These are phyloP conservation scores for Saccharomyces uvarum DNA, from an alignment of 1,139 yeast species.

Conservation along the genomic window DNA sequence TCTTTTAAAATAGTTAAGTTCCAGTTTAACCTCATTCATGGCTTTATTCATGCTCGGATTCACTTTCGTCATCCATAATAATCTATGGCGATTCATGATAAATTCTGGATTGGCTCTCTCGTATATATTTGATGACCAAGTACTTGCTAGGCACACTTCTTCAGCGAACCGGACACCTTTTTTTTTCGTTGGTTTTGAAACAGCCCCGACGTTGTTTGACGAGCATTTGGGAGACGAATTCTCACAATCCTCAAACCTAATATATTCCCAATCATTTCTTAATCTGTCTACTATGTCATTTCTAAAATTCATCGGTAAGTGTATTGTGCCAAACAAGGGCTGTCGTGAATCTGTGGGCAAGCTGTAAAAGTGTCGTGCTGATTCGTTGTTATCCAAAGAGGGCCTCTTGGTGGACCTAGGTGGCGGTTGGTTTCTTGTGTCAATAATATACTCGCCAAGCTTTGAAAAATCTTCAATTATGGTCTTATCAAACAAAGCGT, in stretches of 20 bases:
- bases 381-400: constrained; percentile 5
- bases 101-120: constrained; percentile 22
- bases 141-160: constrained; percentile 18
- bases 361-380: not conserved
- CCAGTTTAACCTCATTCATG: constrained; percentile 18
- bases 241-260: constrained; percentile 1
- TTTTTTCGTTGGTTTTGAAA: not conserved
- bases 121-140: constrained; percentile 23
- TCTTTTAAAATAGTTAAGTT: constrained; percentile 27
- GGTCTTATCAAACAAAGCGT: constrained; percentile 13
- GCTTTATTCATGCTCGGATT: constrained; percentile 3
- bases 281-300: constrained; percentile 6
- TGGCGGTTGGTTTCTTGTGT: constrained; percentile 12
- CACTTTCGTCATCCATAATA: constrained; percentile 4
- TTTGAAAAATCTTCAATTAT: constrained; percentile 17
- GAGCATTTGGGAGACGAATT: not conserved
- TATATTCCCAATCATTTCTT: constrained; percentile 5
- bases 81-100: constrained; percentile 10
- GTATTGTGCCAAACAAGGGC: not conserved
- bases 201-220: not conserved
- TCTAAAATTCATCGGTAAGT: not conserved
- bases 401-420: constrained; percentile 23
- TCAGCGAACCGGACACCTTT: constrained; percentile 11
- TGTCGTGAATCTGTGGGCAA: not conserved
- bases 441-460: constrained; percentile 14